Evolutionary conservation across 176 grass and related monocot genomes (phyloP), one percentile per base, ranked within the genome.

Genomic region (Cymbopogon citratus): DNA sequence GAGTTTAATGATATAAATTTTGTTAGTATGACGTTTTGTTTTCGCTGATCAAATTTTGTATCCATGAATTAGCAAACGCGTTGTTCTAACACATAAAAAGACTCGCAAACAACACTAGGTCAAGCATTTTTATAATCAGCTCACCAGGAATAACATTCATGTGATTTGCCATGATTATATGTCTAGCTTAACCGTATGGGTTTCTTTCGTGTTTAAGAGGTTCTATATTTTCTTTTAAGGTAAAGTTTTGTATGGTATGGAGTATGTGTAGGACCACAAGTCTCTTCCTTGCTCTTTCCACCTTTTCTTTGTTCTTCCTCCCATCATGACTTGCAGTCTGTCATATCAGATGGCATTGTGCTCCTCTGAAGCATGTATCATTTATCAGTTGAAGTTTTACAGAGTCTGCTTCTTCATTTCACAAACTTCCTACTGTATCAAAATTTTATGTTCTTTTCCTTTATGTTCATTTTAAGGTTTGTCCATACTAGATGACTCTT

Each of bases 301-400:
- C 18, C 18, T 45, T 18, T 57, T 49, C 12, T 81, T 72, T 62
- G 15, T 61, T 81, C 79, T 59, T 81, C 24, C 7, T 81, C n/a
- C 66, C 36, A 45, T 81, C 36, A 44, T 62, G 67, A 45, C 10
- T 72, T 61, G 14, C 16, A 29, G 27, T 72, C 31, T 81, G 52
- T 72, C 15, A 12, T 31, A 48, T 72, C 69, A 28, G 41, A 71
- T 75, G 51, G 9, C 57, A 23, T 61, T 16, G n/a, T 60, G 5
- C n/a, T 48, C 64, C 48, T 49, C 25, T 76, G 34, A 62, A 28
- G 23, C 78, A 81, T 81, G 6, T 19, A 73, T 73, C 43, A 49
- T 73, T 81, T 72, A 62, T 72, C 36, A 15, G 34, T 60, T 81
- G 51, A 72, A 26, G 0, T 81, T 11, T 62, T 18, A 16, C 24